These are phyloP conservation scores for Rhodotorula sp. DNA, from an alignment of 1,284 basidiomycete genomes.

Conservation along the genomic window DNA sequence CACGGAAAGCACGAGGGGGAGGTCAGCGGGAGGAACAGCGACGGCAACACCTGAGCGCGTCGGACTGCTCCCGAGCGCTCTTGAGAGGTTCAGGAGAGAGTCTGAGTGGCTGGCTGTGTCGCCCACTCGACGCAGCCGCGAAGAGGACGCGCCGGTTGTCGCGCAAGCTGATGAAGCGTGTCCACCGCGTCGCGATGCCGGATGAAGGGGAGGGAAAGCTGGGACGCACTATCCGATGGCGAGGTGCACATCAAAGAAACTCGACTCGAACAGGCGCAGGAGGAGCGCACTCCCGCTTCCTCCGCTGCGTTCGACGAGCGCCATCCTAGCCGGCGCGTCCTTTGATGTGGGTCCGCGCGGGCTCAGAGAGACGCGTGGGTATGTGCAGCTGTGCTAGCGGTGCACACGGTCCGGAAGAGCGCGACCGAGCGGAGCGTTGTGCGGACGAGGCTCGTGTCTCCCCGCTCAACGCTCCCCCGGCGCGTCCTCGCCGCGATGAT, in stretches of 20 bases:
- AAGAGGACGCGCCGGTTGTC: neutral
- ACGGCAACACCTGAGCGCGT: neutral
- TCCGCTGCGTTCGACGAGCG: slow-evolving; percentile 24
- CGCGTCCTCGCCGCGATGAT: no score
- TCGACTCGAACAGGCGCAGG: slow-evolving; percentile 46
- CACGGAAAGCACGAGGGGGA: neutral
- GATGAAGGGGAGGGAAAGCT: neutral
- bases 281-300: slow-evolving; percentile 27
- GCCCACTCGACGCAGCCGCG: no score
- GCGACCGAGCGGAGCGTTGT: no score
- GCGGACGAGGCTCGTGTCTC: no score
- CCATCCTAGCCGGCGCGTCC: neutral
- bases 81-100: accelerated
- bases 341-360: neutral
- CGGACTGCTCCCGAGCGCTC: no score
- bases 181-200: neutral
- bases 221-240: slow-evolving; percentile 47
- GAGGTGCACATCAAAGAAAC: slow-evolving; percentile 49
- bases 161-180: neutral
- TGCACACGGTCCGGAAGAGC: no score
- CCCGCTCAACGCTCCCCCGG: no score
- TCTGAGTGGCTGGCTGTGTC: neutral
- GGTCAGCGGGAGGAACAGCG: neutral
- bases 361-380: neutral
- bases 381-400: no score